Conservation (phyloP, 192 early-diverging fungal genomes). For the Kappamyces sp. region DNA sequence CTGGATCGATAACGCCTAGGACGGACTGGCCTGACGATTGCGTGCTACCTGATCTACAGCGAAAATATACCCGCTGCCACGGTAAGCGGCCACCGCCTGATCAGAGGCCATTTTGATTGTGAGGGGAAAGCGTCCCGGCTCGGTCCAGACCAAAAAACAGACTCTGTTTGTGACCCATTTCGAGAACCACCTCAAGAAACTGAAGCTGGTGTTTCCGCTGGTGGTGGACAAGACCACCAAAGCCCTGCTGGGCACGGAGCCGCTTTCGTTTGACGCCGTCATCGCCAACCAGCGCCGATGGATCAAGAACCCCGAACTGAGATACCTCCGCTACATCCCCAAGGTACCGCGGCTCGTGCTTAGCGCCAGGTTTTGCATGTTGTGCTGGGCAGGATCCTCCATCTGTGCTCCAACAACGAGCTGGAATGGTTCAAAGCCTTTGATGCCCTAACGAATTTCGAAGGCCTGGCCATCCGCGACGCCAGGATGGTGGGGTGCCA, state of each 20-base stretch:
- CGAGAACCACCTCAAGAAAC: constrained; percentile 23
- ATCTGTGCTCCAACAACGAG: neutral
- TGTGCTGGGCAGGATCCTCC: constrained; percentile 10
- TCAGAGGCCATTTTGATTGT: constrained; percentile 26
- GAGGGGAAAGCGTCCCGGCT: constrained; percentile 28
- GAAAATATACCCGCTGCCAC: constrained; percentile 20
- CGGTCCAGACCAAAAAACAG: constrained; percentile 41
- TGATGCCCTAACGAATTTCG: constrained; percentile 2
- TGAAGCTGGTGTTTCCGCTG: constrained; percentile 26
- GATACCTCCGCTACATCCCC: constrained; percentile 26
- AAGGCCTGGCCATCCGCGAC: neutral
- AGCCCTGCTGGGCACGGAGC: neutral
- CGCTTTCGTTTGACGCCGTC: constrained; percentile 17
- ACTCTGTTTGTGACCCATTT: constrained; percentile 32
- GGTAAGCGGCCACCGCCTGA: constrained; percentile 1
- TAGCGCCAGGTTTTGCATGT: constrained; percentile 3
- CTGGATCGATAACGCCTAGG: constrained; percentile 10
- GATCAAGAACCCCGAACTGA: constrained; percentile 23
- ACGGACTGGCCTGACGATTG: constrained; percentile 43
- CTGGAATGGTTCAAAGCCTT: constrained; percentile 10
- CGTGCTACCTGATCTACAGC: constrained; percentile 42
- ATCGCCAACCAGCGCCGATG: constrained; percentile 29
- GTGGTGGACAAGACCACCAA: neutral
- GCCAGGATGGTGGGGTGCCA: neutral
- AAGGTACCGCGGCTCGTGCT: constrained; percentile 26